Base-by-base conservation (phyloP, 2,329 filamentous ascomycete species). In the Aspergillus pseudoglaucus region DNA sequence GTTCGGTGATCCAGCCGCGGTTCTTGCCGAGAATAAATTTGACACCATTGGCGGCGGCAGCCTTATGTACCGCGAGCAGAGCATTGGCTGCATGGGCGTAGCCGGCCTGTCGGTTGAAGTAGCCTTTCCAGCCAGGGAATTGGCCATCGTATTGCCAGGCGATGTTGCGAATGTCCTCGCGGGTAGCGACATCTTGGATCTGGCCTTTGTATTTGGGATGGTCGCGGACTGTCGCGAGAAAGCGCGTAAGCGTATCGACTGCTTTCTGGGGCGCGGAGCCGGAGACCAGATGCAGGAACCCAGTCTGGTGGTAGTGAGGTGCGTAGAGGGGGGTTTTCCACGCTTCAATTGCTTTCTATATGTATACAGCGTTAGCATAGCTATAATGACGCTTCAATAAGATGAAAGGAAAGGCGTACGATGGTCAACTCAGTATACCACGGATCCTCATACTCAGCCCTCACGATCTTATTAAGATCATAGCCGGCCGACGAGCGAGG, bases 391-490 rank as follows among this genome's bases (percentile, higher is more conserved):
- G 20, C 20, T 4, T 20, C 20, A 20, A 20, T 20, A 20, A 20
- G 20, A 20, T 3, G 32, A 27, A 17, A 44, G 6, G 8, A 8
- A 17, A 54, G 9, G 10, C 69, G 49, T 62, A 77, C 76, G 46
- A 80, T 63, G 1, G 78, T 74, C 39, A 81, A 57, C 2, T 79
- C 68, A 0, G 77, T 77, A 49, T 83, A 82, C 47, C 79, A 80
- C 0, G 70, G 66, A 49, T 81, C 77, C 51, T 79, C 76, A 49
- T 82, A 82, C 53, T 82, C 78, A 4, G 75, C 77, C 2, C 79
- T 72, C 32, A 83, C 68, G 47, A 83, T 82, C 61, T 83, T 83
- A 59, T 83, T 83, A 22, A 83, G 58, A 52, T 83, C 79, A 49
- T 80, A 79, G 17, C 74, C 79, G 0, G 79, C 81, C 0, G 80